Conservation (phyloP, 2,329 filamentous ascomycete genomes). For the Exophiala calicioides region DNA sequence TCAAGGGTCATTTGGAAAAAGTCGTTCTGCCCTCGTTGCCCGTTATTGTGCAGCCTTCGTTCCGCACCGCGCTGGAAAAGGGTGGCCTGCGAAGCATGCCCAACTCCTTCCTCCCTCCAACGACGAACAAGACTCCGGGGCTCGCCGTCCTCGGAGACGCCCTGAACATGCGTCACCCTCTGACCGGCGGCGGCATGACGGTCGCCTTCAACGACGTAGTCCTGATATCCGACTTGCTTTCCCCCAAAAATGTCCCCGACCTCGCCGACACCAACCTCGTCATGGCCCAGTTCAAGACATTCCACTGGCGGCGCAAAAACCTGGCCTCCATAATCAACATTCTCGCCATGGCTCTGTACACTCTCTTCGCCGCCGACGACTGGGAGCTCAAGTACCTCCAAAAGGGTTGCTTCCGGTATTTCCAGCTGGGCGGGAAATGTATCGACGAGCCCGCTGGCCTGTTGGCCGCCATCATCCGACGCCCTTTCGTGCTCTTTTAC, state of each 20-base stretch:
- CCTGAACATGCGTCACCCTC: conserved; percentile 98
- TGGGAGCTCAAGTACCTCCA: conserved; percentile 74
- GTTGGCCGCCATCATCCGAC: conserved; percentile 76
- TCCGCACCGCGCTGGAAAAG: conserved; percentile 73
- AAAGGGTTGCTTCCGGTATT: conserved; percentile 90
- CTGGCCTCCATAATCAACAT: conserved; percentile 92
- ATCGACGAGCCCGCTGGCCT: conserved; percentile 78
- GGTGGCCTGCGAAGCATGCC: conserved; percentile 88
- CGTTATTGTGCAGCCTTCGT: conserved; percentile 67
- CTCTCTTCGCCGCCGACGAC: conserved; percentile 81
- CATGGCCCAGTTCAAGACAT: conserved; percentile 66
- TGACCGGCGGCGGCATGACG: conserved; percentile 97
- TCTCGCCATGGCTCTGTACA: conserved; percentile 90
- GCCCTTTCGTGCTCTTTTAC: conserved; percentile 75
- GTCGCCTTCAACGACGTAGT: conserved; percentile 93
- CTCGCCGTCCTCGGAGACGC: conserved; percentile 87
- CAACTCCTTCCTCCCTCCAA: conserved; percentile 87
- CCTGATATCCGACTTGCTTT: conserved; percentile 71
- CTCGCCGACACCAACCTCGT: conserved; percentile 70
- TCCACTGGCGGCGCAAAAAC: conserved; percentile 86
- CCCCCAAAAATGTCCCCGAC: conserved; percentile 66
- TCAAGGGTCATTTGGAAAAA: conserved; percentile 79
- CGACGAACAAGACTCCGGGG: conserved; percentile 69
- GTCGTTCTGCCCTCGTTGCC: conserved; percentile 79
- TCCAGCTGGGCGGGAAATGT: conserved; percentile 70